A percentile compares a stretch with the other conserved stretches of the same genome.
Evolutionary conservation across 208 protist genomes (phyloP).

Genomic region (Crithidia acanthocephali): DNA sequence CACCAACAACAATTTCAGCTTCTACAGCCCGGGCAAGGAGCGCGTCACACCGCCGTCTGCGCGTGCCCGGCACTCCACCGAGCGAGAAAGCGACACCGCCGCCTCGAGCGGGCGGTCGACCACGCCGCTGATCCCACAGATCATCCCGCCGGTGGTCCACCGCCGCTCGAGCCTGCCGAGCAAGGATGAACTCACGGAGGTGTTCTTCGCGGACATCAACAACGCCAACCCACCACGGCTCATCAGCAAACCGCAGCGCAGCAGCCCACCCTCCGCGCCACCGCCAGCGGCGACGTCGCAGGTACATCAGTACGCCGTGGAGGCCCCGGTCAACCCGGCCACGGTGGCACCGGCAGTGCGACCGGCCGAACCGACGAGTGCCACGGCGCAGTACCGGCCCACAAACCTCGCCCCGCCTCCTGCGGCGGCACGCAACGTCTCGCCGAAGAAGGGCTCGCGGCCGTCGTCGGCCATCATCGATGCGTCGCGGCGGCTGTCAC

Average conservation of each 20-base stretch:
- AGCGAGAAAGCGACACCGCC: slow-evolving; percentile 11
- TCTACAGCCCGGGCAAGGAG: not conserved
- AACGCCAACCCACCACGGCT: not conserved
- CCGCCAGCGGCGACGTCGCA: not conserved
- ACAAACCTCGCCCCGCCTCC: not conserved
- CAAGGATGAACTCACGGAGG: slow-evolving; percentile 6
- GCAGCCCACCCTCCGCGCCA: not conserved
- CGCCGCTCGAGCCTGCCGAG: slow-evolving; percentile 13
- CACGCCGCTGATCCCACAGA: slow-evolving; percentile 27
- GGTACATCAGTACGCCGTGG: not conserved
- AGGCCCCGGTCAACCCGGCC: slow-evolving; percentile 1
- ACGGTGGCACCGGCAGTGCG: not conserved
- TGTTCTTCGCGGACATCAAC: slow-evolving; percentile 9
- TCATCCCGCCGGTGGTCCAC: slow-evolving; percentile 29
- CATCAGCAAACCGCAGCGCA: slow-evolving; percentile 6
- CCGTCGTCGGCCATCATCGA: slow-evolving; percentile 11
- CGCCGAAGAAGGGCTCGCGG: not conserved
- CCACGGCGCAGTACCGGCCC: slow-evolving; percentile 3
- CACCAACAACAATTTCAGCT: not conserved
- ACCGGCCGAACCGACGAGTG: slow-evolving; percentile 3
- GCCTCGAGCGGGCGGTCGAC: slow-evolving; percentile 30
- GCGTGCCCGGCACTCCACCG: not conserved
- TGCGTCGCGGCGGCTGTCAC: not conserved
- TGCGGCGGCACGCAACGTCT: not conserved
- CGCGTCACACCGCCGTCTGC: not conserved